Conservation (phyloP, 2,329 filamentous ascomycete genomes). For the Aspergillus sp. region DNA sequence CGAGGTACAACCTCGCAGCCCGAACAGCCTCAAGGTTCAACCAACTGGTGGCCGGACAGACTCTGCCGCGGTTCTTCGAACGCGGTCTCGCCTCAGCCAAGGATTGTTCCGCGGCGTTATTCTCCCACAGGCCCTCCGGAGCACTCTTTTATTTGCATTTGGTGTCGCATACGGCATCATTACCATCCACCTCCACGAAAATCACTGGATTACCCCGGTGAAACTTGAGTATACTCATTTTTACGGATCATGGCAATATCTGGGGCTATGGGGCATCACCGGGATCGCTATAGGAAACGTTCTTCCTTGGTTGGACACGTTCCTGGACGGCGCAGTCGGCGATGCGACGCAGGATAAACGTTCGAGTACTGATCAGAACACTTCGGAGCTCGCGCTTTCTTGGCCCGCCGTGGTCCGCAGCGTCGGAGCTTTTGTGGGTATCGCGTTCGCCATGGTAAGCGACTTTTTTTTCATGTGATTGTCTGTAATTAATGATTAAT, state of each 20-base stretch:
- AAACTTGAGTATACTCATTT: constrained; percentile 61
- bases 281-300: constrained; percentile 78
- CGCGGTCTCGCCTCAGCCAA: constrained; percentile 42
- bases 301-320: constrained; percentile 79
- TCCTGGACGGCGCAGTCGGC: constrained; percentile 66
- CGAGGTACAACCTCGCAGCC: constrained; percentile 70
- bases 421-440: constrained; percentile 72
- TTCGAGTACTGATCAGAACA: constrained; percentile 36
- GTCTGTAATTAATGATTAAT: constrained; percentile 3
- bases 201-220: constrained; percentile 65
- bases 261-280: constrained; percentile 79
- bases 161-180: constrained; percentile 83
- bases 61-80: constrained; percentile 36
- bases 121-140: constrained; percentile 63
- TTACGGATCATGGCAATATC: constrained; percentile 65
- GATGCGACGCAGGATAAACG: constrained; percentile 31
- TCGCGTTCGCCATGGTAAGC: constrained; percentile 83
- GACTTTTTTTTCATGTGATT: not conserved
- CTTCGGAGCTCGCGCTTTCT: constrained; percentile 36
- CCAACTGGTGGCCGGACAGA: constrained; percentile 31
- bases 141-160: constrained; percentile 72
- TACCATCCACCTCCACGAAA: constrained; percentile 77
- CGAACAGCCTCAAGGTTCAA: constrained; percentile 50
- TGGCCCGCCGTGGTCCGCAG: constrained; percentile 76
- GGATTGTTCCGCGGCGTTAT: constrained; percentile 47